A percentile compares a stretch with the other conserved stretches of the same genome.
phyloP scores from a whole-genome alignment of 805 yeast species.

The Wickerhamia fluorescens region DNA sequence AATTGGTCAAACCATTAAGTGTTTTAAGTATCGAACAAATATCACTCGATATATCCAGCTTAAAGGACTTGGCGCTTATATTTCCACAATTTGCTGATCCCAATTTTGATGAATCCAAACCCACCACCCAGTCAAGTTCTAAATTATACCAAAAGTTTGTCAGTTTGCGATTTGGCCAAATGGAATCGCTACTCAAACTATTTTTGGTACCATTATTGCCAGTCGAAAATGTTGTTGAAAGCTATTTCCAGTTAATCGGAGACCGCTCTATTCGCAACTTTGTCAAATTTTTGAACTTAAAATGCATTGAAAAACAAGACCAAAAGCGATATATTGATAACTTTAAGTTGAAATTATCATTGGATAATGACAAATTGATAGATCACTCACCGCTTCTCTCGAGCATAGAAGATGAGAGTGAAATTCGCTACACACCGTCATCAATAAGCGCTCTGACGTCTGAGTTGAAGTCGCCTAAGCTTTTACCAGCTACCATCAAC shows the following conservation, averaged over 20 bases:
- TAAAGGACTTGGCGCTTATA: slow-evolving; percentile 47
- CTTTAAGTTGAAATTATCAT: slow-evolving; percentile 28
- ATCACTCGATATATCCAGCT: slow-evolving; percentile 58
- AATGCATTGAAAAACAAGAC: slow-evolving; percentile 38
- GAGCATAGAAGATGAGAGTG: slow-evolving; percentile 22
- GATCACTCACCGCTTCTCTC: slow-evolving; percentile 25
- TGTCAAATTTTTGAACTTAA: slow-evolving; percentile 54
- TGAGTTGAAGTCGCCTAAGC: slow-evolving; percentile 18
- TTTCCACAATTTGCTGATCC: slow-evolving; percentile 39
- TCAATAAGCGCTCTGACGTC: slow-evolving; percentile 2
- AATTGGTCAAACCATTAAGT: slow-evolving; percentile 57
- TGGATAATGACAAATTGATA: slow-evolving; percentile 17
- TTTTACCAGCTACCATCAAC: slow-evolving; percentile 25
- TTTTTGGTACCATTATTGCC: slow-evolving; percentile 62
- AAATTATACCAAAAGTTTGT: slow-evolving; percentile 37
- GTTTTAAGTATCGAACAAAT: slow-evolving; percentile 64
- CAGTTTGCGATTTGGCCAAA: slow-evolving; percentile 28
- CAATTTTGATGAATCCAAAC: slow-evolving; percentile 19
- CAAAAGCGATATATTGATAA: slow-evolving; percentile 28
- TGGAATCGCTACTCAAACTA: slow-evolving; percentile 65
- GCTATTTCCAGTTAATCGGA: slow-evolving; percentile 58
- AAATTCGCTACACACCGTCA: slow-evolving; percentile 3
- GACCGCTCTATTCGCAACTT: slow-evolving; percentile 61
- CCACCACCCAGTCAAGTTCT: slow-evolving; percentile 6
- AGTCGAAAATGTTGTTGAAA: slow-evolving; percentile 49